These are phyloP conservation scores for Podaxis sp. DNA, from an alignment of 768 basidiomycete genomes.

Conservation along the genomic window DNA sequence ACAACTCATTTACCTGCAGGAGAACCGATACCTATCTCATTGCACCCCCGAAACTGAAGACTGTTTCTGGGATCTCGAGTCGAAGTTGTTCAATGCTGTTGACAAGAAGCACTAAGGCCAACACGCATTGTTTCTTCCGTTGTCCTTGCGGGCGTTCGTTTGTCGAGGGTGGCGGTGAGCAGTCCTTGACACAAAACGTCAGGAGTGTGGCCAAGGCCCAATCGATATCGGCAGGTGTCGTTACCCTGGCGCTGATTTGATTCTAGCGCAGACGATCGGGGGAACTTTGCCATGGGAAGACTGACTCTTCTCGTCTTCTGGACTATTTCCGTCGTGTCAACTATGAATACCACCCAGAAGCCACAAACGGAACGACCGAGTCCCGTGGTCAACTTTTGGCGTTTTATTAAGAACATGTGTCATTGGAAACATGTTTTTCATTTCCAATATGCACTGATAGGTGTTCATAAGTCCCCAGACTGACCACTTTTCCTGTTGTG, in stretches of 20 bases:
- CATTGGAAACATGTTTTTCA: slow-evolving; percentile 1
- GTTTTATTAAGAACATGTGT: neutral
- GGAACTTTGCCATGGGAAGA: neutral
- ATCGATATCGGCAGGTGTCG: neutral
- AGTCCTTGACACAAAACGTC: slow-evolving; percentile 4
- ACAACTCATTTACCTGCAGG: neutral
- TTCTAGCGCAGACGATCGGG: neutral
- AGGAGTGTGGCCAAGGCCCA: neutral
- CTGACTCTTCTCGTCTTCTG: neutral
- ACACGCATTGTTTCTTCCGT: neutral
- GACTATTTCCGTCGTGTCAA: neutral
- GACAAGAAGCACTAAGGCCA: neutral
- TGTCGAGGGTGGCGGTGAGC: neutral
- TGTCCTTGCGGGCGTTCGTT: neutral
- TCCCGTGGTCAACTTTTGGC: slow-evolving; percentile 1
- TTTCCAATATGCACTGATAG: neutral
- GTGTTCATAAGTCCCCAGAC: neutral
- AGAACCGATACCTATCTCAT: neutral
- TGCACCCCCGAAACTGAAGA: neutral
- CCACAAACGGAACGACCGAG: neutral
- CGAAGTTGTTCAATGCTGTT: neutral
- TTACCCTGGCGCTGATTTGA: neutral
- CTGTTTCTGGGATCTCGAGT: neutral
- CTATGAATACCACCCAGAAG: slow-evolving; percentile 4
- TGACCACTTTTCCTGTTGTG: neutral